These are phyloP conservation scores for Calonectria pseudoreteaudii DNA, from an alignment of 2,329 filamentous ascomycete genomes.

Conservation along the genomic window DNA sequence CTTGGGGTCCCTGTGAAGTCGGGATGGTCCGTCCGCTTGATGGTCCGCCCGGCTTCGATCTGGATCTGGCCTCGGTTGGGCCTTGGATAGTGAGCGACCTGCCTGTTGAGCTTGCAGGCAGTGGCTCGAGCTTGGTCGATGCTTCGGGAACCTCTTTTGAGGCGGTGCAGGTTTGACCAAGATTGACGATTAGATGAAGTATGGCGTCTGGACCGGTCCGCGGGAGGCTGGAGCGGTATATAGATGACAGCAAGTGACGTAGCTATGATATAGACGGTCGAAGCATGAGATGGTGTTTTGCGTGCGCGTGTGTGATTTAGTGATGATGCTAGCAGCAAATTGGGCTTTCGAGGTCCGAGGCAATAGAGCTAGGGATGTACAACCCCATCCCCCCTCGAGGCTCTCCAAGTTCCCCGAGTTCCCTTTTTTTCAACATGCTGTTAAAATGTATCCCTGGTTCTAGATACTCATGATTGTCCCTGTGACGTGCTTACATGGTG, in stretches of 20 bases:
- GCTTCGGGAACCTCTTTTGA: constrained; percentile 23
- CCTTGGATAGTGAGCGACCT: constrained; percentile 28
- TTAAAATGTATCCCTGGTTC: background rate
- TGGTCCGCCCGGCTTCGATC: constrained; percentile 40
- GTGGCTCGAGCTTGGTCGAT: constrained; percentile 36
- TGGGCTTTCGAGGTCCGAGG: constrained; percentile 5
- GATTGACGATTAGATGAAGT: constrained; percentile 13
- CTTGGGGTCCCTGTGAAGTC: constrained; percentile 29
- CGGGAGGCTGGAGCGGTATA: background rate
- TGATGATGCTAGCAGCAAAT: background rate
- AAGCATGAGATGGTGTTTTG: background rate
- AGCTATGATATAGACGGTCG: background rate
- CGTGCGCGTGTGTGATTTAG: background rate
- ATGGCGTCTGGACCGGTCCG: constrained; percentile 8
- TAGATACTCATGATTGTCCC: background rate
- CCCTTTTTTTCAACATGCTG: background rate
- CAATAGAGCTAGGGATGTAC: background rate
- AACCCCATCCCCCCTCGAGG: background rate
- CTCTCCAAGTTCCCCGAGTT: background rate
- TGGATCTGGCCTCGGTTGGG: constrained; percentile 36
- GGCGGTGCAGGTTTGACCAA: constrained; percentile 28
- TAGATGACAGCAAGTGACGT: background rate
- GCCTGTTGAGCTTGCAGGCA: constrained; percentile 29
- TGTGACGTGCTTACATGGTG: constrained; percentile 8
- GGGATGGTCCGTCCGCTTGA: constrained; percentile 38